Evolutionary conservation across 495 filamentous ascomycete genomes (phyloP), one percentile per base, ranked within the genome.

Genomic region (Hypoxylon fragiforme): DNA sequence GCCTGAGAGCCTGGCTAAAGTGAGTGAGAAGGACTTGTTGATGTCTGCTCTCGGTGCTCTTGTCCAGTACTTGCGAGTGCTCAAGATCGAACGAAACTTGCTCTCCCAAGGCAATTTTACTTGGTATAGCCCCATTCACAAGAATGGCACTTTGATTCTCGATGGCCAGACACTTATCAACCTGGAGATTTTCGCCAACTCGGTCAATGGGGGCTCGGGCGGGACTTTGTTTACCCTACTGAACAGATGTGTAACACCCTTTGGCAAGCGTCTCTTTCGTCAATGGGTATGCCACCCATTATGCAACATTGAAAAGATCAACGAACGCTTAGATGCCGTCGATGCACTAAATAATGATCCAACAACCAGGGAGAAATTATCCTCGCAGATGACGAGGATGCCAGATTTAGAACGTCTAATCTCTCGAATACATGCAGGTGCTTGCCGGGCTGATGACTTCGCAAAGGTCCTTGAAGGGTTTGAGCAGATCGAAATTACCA

Each of bases 271-370:
- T 3, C 88, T 94, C 72, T 92, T 97, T 70, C 86, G 91, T 31
- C 92, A 96, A 69, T 99, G 95, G 95, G 88, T 97, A 2, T 97
- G 94, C 72, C 95, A 97, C 62, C 95, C 95, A 0, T 77, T 99
- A 22, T 87, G 90, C 53, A 88, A 97, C 72, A 81, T 88, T 14
- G 71, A 78, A 15, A 89, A 85, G 70, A 96, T 97, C 75, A 95
- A 97, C 65, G 89, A 94, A 42, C 79, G 95, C n/a, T 73, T 99
- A 5, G 95, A 99, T 71, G 94, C 95, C 3, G 92, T 99, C 9
- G 95, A 97, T 54, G 84, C 90, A 56, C 71, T 99, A 7, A 97
- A 96, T 53, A 85, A 88, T 0, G 90, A 96, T 63, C 77, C 80
- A 1, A 83, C 77, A 37, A 73, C 92, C 26, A 87, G 86, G 12